Base-by-base conservation (phyloP, 2,329 filamentous ascomycete species). In the Colletotrichum lini region DNA sequence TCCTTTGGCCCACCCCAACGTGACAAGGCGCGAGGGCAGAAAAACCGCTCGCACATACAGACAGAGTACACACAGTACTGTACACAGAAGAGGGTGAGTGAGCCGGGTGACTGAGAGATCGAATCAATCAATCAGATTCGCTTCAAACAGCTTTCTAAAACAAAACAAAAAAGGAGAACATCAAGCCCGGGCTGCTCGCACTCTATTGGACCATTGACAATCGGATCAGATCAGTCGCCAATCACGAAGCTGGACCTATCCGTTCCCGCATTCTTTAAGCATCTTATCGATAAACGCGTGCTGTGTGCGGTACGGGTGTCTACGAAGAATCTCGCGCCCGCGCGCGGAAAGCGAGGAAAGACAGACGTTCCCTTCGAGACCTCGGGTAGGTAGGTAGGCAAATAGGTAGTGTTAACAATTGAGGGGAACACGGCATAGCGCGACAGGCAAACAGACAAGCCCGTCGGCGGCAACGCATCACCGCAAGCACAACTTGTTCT, bases 1-100 rank as follows among this genome's bases (percentile, higher is more conserved):
- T 77, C 76, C 77, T 79, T 74, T 77, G 78, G 75, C 81, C 83
- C 83, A 83, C 82, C 77, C 76, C 73, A 54, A 72, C 73, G 72
- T 74, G 67, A 65, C 44, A 59, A 58, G 73, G 72, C 66, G 75
- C 68, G 65, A 72, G 72, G 66, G 73, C 68, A 71, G 68, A 58
- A 64, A 57, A 73, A 69, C 53, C 53, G 8, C 5, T 9, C 8
- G 13, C 30, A 38, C 52, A 54, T 18, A 12, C 49, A 75, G 68
- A 4, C 26, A 26, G 26, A 26, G 26, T 26, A 26, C 26, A 26
- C 4, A 4, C 26, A 70, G 62, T 23, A 4, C 26, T 68, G 62
- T 23, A 59, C 38, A 52, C 42, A 68, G 71, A 73, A 72, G 74
- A 75, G 59, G 71, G 69, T 72, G 70, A 60, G 52, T 65, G 57